Conservation (phyloP, 164 flowering plant genomes). For the Paratinospora sagittata region DNA sequence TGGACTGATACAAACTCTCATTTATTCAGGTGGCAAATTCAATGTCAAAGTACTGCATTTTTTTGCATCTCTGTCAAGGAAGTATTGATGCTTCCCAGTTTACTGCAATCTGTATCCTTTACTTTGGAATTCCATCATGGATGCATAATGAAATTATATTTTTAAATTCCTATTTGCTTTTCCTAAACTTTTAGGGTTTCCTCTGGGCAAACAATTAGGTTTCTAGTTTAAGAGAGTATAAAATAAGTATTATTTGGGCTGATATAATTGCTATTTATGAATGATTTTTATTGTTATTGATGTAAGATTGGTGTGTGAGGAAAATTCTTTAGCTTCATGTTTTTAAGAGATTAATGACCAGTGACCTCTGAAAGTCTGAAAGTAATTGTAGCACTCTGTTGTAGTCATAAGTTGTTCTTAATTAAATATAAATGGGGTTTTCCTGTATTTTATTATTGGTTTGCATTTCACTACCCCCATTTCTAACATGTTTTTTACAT, state of each 20-base stretch:
- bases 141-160: not conserved
- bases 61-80: conserved; percentile 61
- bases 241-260: too few species aligned
- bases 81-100: conserved; percentile 62
- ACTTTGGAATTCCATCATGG: not conserved
- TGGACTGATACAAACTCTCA: not conserved
- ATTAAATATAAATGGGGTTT: too few species aligned
- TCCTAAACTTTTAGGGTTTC: not conserved
- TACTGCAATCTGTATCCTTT: conserved; percentile 80
- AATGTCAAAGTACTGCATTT: conserved; percentile 55
- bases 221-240: not conserved
- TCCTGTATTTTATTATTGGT: too few species aligned
- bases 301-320: too few species aligned
- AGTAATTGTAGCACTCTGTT: too few species aligned
- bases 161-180: not conserved
- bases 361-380: too few species aligned
- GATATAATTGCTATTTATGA: too few species aligned
- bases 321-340: too few species aligned
- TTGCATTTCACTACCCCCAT: too few species aligned
- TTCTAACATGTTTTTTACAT: too few species aligned
- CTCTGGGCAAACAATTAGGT: not conserved
- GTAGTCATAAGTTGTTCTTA: too few species aligned
- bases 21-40: conserved; percentile 52
- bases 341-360: not conserved
- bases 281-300: too few species aligned